These are phyloP conservation scores for Verbena officinalis DNA, from an alignment of 257 asterid genomes.

Conservation along the genomic window DNA sequence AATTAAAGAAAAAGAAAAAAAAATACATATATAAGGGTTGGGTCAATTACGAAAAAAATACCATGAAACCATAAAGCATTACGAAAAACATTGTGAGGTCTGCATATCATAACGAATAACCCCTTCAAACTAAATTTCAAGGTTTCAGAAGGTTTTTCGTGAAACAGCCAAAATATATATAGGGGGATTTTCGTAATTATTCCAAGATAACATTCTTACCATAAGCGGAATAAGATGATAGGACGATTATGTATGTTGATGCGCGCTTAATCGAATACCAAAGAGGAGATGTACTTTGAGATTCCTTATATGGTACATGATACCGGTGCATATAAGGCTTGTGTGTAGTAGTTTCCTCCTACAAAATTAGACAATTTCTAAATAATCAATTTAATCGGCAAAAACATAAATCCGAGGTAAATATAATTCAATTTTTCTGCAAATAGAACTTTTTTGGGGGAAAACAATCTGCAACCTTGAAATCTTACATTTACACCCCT, in stretches of 20 bases:
- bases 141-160: too few relatives aligned
- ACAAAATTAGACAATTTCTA: neutral
- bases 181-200: too few relatives aligned
- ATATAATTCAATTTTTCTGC: too few relatives aligned
- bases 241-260: conserved; percentile 48
- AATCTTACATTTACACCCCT: too few relatives aligned
- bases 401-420: too few relatives aligned
- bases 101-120: too few relatives aligned
- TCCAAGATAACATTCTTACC: conserved; percentile 34
- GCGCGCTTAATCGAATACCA: conserved; percentile 59
- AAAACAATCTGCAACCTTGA: too few relatives aligned
- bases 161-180: too few relatives aligned
- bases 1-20: neutral
- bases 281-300: conserved; percentile 54
- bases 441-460: too few relatives aligned
- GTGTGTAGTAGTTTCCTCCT: conserved; percentile 45
- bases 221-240: conserved; percentile 55
- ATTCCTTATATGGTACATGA: conserved; percentile 44
- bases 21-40: neutral
- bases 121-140: too few relatives aligned
- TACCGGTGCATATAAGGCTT: conserved; percentile 49
- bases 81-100: too few relatives aligned
- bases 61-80: neutral
- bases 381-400: neutral
- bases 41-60: neutral